phyloP scores from a whole-genome alignment of 2,329 filamentous ascomycete genomes.

The Zymoseptoria pseudotritici region DNA sequence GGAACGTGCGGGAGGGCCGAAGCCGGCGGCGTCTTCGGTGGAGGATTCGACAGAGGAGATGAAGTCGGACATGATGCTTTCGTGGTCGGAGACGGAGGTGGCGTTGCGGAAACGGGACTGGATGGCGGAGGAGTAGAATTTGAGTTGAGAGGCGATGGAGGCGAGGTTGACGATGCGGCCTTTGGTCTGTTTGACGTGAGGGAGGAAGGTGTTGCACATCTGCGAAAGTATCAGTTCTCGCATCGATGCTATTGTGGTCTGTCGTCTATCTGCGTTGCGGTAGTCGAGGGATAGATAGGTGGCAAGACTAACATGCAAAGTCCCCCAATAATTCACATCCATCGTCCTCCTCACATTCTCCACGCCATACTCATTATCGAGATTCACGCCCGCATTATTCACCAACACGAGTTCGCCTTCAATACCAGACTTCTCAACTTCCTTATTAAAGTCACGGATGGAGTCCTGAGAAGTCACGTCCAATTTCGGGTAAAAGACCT shows the following conservation, averaged over 20 bases:
- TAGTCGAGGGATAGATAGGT: neutral
- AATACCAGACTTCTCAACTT: constrained; percentile 20
- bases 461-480: constrained; percentile 24
- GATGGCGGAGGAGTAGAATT: constrained; percentile 23
- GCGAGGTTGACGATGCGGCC: constrained; percentile 33
- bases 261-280: too few species aligned
- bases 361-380: constrained; percentile 21
- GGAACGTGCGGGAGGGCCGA: constrained; percentile 20
- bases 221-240: constrained; percentile 1
- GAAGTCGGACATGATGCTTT: constrained; percentile 23
- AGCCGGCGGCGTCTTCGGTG: constrained; percentile 23
- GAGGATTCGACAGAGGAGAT: constrained; percentile 14
- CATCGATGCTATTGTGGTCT: too few species aligned
- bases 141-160: constrained; percentile 26
- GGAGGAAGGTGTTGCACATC: constrained; percentile 30
- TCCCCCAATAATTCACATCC: constrained; percentile 31
- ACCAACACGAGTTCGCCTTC: constrained; percentile 28
- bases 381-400: constrained; percentile 33
- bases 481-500: constrained; percentile 26
- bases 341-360: constrained; percentile 28
- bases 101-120: constrained; percentile 22
- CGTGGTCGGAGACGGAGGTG: constrained; percentile 20
- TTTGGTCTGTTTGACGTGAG: constrained; percentile 17
- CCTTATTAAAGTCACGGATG: constrained; percentile 22
- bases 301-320: constrained; percentile 23